Base-by-base conservation (phyloP, 2,329 filamentous ascomycete species). In the Xylariaceae sp. region DNA sequence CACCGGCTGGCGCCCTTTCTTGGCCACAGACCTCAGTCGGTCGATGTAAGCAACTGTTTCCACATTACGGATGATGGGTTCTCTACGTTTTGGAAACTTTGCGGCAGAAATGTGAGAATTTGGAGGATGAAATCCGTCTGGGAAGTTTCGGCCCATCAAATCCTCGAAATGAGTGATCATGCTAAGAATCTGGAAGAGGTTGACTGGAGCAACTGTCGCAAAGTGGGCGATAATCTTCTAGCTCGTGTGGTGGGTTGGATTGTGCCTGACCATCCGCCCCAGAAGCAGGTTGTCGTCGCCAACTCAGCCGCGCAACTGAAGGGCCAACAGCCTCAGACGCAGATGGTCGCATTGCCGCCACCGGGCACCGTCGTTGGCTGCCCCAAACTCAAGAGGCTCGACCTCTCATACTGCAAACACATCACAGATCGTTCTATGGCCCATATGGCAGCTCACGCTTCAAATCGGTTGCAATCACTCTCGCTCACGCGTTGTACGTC, bases 61-160 rank as follows among this genome's bases (percentile, higher is more conserved):
- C 94, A 99, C 67, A 82, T 99, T 47, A 96, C 91, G 0, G 94
- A 99, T 64, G 91, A 95, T 67, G 94, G 94, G 0, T 99, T 97
- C 68, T 83, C 81, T 15, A 79, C 85, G 4, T 74, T 99, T 2
- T 92, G 88, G 67, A 81, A 81, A 49, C 78, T 78, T 1, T 97
- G 92, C 64, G 92, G 88, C 5, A 80, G 83, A 30, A 89, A 88
- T 55, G 83, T 94, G 12, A 85, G 80, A 61, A 74, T 78, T 9
- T 96, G 94, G 92, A 88, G 83, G 64, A 99, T 99, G 94, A 94
- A 92, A 66, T 95, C 88, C 42, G 92, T 97, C 0, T 99, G 94
- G 94, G 94, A 99, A 65, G 94, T 99, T 13, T 95, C 91, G 0
- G 92, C 92, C 1, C 89, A 88, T 57, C 90, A 95, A 51, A 95